Evolutionary conservation across 306 rosid species (phyloP).

Genomic region (Morella rubra): DNA sequence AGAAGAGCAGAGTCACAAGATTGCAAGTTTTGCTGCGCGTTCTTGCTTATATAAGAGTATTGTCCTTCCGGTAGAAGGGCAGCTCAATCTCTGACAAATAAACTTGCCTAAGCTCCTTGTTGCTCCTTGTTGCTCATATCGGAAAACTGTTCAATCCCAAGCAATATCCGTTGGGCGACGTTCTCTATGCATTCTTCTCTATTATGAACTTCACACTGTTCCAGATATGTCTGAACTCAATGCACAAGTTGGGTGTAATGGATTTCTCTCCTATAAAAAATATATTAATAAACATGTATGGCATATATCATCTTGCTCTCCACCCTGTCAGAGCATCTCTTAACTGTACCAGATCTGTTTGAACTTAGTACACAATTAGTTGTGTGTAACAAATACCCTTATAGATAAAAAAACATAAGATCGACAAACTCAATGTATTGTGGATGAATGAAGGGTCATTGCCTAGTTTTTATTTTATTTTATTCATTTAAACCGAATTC

Average conservation of each 20-base stretch:
- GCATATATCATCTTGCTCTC: too few species aligned
- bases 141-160: constrained; percentile 69
- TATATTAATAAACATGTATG: too few species aligned
- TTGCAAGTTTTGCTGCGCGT: constrained; percentile 22
- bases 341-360: too few species aligned
- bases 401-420: too few species aligned
- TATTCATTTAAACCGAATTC: too few species aligned
- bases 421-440: too few species aligned
- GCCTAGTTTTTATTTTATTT: too few species aligned
- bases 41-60: constrained; percentile 10
- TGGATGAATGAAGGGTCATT: too few species aligned
- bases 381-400: too few species aligned
- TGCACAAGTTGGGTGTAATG: constrained; percentile 34
- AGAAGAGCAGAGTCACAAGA: constrained; percentile 53
- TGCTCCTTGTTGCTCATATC: constrained; percentile 78
- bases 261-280: too few species aligned
- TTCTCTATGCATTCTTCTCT: constrained; percentile 48
- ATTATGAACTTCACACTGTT: constrained; percentile 54
- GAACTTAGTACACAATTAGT: too few species aligned
- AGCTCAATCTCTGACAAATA: constrained; percentile 51
- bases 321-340: too few species aligned
- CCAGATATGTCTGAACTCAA: background rate
- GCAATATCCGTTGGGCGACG: constrained; percentile 20
- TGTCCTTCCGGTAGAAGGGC: constrained; percentile 37
- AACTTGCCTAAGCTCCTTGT: constrained; percentile 41